Base-by-base conservation (phyloP, 2,329 filamentous ascomycete species). In the Colletotrichum zoysiae region DNA sequence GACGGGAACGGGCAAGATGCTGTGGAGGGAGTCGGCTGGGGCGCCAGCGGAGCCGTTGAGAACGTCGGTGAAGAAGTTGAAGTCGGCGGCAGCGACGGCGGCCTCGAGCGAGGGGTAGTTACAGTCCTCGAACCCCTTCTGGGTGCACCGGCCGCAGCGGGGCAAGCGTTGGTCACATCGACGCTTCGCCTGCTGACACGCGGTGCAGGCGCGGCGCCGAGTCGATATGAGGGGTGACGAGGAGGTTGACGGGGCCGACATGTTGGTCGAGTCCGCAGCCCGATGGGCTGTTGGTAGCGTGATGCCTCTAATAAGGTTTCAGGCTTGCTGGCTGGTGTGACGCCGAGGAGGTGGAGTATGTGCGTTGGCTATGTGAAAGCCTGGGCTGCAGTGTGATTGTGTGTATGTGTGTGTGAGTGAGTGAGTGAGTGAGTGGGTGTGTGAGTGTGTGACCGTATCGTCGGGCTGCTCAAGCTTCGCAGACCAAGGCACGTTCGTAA, bases 151-250 rank as follows among this genome's bases (percentile, higher is more conserved):
- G 61, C 76, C 77, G 53, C 81, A 82, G 3, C 75, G 64, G 3
- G 81, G 81, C 1, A 78, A 69, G 12, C 76, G 73, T 69, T 82
- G 82, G 65, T 79, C 79, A 71, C 81, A 83, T 61, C 80, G 79
- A 16, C 82, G 78, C 72, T 83, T 83, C 7, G 81, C 77, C 53
- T 74, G 77, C 20, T 81, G 78, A 73, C 81, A 83, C 33, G 77
- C 74, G 0, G 78, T 73, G 58, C 82, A 83, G 1, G 82, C 81
- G 68, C 79, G 79, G 44, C 78, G 75, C 71, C 73, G 69, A 46
- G 73, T 74, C 23, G 73, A 74, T 57, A 71, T 74, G 53, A 70
- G 59, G n/a, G 73, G 65, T 14, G 63, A 74, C 16, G 70, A 71
- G 40, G 73, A 71, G 57, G 50, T 68, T 50, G 73, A 55, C 51